A percentile compares a stretch with the other conserved stretches of the same genome.
phyloP scores from a whole-genome alignment of 352 stramenopile species.

The Pythium apleroticum region DNA sequence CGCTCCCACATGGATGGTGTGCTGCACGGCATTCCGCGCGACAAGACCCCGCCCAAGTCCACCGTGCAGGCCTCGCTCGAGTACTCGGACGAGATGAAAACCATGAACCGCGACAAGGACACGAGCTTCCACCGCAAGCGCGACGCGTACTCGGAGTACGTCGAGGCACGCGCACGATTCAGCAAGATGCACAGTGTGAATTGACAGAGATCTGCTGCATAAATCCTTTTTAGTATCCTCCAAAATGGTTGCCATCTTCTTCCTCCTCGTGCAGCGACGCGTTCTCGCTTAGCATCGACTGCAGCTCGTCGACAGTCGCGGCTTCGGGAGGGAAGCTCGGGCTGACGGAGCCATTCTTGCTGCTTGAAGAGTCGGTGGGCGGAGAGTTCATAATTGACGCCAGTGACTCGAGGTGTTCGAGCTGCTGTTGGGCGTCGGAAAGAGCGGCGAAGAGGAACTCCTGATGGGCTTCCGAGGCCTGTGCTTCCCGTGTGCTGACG shows the following conservation, averaged over 20 bases:
- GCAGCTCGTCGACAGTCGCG: constrained; percentile 23
- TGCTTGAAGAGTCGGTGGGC: neutral
- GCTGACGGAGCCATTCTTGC: neutral
- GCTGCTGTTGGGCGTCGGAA: constrained; percentile 56
- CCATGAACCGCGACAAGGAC: constrained; percentile 77
- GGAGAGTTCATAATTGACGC: constrained; percentile 28
- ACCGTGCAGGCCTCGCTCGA: constrained; percentile 56
- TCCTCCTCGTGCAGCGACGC: constrained; percentile 18
- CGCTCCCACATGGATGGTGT: constrained; percentile 80
- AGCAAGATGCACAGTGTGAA: constrained; percentile 90
- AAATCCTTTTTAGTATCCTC: neutral
- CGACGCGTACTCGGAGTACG: constrained; percentile 86
- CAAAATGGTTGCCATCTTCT: neutral
- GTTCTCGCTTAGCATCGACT: constrained; percentile 28
- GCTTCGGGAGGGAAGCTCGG: neutral
- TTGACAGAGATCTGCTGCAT: constrained; percentile 21
- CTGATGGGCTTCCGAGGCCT: constrained; percentile 53
- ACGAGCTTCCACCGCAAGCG: constrained; percentile 76
- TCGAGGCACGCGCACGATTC: constrained; percentile 84
- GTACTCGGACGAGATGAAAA: constrained; percentile 75
- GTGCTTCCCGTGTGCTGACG: constrained; percentile 52
- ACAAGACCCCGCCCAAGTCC: constrained; percentile 30
- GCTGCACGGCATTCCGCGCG: constrained; percentile 53
- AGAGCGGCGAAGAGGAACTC: constrained; percentile 62
- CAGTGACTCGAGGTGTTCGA: constrained; percentile 57